Evolutionary conservation across 1,284 basidiomycete genomes (phyloP), one percentile per base, ranked within the genome.

Genomic region (Puccinia hordei): DNA sequence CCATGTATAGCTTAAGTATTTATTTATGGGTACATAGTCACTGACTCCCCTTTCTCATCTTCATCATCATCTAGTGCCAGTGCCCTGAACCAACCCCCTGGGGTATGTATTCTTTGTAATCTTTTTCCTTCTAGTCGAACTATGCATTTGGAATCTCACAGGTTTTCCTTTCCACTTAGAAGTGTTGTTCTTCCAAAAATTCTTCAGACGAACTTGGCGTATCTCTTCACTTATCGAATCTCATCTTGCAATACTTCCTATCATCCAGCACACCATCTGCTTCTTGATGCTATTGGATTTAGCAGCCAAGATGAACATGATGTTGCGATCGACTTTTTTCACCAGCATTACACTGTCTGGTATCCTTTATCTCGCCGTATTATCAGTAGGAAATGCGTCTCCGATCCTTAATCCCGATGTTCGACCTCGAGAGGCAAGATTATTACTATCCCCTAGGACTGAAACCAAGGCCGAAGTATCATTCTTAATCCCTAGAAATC

Each of bases 41-140:
- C n/a, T 55, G 24, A 1, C 6, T 66, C 63, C 41, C 63, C 63
- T 66, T 44, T 66, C 63, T 46, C 38, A 35, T 15, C 46, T 9
- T 49, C 46, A 49, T 49, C 46, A 49, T 55, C 22, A 55, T 55
- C n/a, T 55, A 55, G 53, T 55, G 53, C 53, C 9, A 55, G 24
- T 22, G 63, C 63, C 63, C 63, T 66, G 63, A 66, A 44, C 17
- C n/a, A n/a, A n/a, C n/a, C 22, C 38, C 41, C 63, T 46, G 38
- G 63, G 38, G n/a, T 12, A 66, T 44, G 63, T 38, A 66, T 44
- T 46, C 38, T 66, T 66, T 24, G 38, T 19, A 41, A 24, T 66
- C 22, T 24, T 9, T 66, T 63, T 22, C 19, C 19, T 15, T 66
- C 12, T 10, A 1, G 41, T 27, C 27, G 38, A 24, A 22, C 63